phyloP scores from a whole-genome alignment of 352 stramenopile species.

The Phytopythium sindhum region DNA sequence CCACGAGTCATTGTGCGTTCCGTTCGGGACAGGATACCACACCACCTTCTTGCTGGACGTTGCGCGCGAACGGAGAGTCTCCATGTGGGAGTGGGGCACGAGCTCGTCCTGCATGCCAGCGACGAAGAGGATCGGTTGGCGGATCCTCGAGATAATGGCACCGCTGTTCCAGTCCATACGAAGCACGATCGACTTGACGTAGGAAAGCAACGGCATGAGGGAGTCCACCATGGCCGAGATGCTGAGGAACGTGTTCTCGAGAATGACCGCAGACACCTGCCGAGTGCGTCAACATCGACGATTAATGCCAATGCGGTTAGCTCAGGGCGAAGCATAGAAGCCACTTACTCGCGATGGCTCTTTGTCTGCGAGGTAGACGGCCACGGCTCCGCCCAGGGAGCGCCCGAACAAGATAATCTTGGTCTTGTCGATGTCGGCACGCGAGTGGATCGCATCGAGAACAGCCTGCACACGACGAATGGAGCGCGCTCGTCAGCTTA shows the following conservation, averaged over 20 bases:
- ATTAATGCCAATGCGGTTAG: neutral
- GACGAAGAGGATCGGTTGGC: slow-evolving; percentile 89
- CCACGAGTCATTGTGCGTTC: slow-evolving; percentile 95
- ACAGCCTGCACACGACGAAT: slow-evolving; percentile 46
- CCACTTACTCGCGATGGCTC: slow-evolving; percentile 49
- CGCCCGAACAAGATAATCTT: slow-evolving; percentile 92
- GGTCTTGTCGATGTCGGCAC: slow-evolving; percentile 76
- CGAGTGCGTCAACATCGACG: neutral
- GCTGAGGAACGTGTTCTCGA: slow-evolving; percentile 95
- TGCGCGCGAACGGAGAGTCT: slow-evolving; percentile 66
- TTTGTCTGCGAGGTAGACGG: slow-evolving; percentile 87
- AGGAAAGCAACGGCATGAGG: slow-evolving; percentile 89
- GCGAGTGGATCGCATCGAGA: slow-evolving; percentile 69
- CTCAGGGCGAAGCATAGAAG: neutral
- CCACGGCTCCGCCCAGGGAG: slow-evolving; percentile 90
- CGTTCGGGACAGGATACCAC: slow-evolving; percentile 81
- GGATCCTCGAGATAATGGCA: slow-evolving; percentile 48
- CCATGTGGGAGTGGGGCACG: slow-evolving; percentile 90
- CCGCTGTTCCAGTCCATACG: slow-evolving; percentile 90
- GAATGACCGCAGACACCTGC: slow-evolving; percentile 85
- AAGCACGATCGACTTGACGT: slow-evolving; percentile 89
- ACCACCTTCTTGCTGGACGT: slow-evolving; percentile 41
- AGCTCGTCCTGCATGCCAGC: slow-evolving; percentile 89
- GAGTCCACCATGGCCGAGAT: slow-evolving; percentile 93
- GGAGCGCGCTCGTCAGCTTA: neutral